Conservation (phyloP, 805 yeast genomes). For the Wickerhamiella brachini region DNA sequence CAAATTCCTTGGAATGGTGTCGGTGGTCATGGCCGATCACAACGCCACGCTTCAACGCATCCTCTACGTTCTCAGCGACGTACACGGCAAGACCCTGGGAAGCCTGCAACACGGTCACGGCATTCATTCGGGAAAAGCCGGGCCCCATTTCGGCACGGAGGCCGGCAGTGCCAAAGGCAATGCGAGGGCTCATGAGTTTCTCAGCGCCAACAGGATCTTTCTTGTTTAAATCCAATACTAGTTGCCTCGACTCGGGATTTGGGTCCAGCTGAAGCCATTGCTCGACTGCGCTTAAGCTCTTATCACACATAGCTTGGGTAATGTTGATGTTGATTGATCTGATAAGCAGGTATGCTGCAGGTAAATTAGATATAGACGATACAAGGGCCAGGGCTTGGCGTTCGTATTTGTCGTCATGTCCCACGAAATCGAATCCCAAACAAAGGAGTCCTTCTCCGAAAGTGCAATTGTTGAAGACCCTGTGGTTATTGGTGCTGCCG, state of each 20-base stretch:
- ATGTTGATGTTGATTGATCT: not conserved
- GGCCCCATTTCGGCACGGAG: constrained; percentile 79
- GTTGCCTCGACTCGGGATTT: constrained; percentile 4
- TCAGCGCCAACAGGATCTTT: constrained; percentile 10
- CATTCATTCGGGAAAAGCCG: constrained; percentile 81
- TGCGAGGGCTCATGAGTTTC: constrained; percentile 27
- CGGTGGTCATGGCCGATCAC: constrained; percentile 92
- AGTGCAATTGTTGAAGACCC: not conserved
- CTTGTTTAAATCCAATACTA: constrained; percentile 1
- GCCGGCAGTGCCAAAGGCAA: constrained; percentile 89
- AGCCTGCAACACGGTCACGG: constrained; percentile 78
- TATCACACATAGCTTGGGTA: not conserved
- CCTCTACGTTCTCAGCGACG: constrained; percentile 19
- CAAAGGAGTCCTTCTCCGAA: not conserved
- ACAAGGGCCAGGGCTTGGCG: not conserved
- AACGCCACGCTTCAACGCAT: constrained; percentile 29
- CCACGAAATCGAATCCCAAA: not conserved
- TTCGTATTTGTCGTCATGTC: not conserved
- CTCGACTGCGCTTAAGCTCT: not conserved
- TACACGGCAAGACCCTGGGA: constrained; percentile 35
- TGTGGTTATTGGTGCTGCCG: not conserved
- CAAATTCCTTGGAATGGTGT: constrained; percentile 64
- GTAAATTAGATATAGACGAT: not conserved
- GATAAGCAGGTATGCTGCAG: not conserved
- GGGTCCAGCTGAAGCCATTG: constrained; percentile 11